These are phyloP conservation scores for Globisporangium middletonii DNA, from an alignment of 352 stramenopile genomes.

Conservation along the genomic window DNA sequence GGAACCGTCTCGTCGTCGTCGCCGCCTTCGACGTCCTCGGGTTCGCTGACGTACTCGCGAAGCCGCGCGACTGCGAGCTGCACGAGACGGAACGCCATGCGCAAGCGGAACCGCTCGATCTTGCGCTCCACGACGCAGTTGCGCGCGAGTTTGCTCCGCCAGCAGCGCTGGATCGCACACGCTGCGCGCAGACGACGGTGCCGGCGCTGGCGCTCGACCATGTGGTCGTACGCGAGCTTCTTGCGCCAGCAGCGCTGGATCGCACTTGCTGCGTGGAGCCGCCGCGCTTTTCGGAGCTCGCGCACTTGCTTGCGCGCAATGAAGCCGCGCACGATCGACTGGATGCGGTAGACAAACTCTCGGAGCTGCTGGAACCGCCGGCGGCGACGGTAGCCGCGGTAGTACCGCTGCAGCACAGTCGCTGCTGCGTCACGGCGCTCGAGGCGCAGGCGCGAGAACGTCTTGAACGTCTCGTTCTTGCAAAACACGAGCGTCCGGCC, in stretches of 20 bases:
- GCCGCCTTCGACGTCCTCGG: neutral
- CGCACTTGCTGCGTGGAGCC: conserved; percentile 20
- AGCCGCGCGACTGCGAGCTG: conserved; percentile 3
- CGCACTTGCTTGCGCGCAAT: conserved; percentile 27
- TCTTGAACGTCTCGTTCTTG: conserved; percentile 51
- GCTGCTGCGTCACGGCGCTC: conserved; percentile 29
- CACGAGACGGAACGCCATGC: conserved; percentile 28
- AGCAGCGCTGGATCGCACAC: conserved; percentile 25
- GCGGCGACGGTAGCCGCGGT: conserved; percentile 35
- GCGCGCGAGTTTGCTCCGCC: conserved; percentile 17
- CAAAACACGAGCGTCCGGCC: conserved; percentile 62
- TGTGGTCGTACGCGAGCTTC: conserved; percentile 15
- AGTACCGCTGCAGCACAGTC: conserved; percentile 36
- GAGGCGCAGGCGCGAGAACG: conserved; percentile 41
- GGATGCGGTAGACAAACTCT: conserved; percentile 25
- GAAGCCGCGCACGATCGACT: conserved; percentile 42
- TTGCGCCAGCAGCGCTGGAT: conserved; percentile 28
- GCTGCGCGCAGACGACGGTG: conserved; percentile 24
- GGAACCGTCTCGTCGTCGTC: neutral
- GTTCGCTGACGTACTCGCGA: conserved; percentile 1
- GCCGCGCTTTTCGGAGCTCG: conserved; percentile 22
- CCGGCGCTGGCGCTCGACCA: conserved; percentile 20
- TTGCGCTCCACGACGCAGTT: conserved; percentile 17
- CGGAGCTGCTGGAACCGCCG: conserved; percentile 31
- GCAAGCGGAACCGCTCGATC: conserved; percentile 27